These are phyloP conservation scores for Pseudonitzschia pungens DNA, from an alignment of 108 stramenopile genomes.

Conservation along the genomic window DNA sequence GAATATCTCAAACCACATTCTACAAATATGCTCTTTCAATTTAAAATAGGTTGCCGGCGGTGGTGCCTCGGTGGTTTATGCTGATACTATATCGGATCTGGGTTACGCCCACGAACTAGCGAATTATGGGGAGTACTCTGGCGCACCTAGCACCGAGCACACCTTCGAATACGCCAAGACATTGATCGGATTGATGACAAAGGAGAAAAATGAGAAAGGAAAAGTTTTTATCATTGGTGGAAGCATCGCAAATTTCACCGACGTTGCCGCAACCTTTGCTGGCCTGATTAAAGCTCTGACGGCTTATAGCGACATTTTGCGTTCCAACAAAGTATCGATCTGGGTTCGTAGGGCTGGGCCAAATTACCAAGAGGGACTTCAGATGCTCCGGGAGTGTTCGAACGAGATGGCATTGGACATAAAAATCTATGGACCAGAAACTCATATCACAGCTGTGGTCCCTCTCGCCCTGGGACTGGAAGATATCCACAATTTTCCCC, in stretches of 20 bases:
- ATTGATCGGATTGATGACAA: slow-evolving; percentile 81
- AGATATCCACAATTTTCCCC: slow-evolving; percentile 50
- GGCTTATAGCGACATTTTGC: slow-evolving; percentile 67
- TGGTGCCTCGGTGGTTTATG: slow-evolving; percentile 91
- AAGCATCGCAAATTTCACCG: slow-evolving; percentile 93
- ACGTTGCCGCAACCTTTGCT: slow-evolving; percentile 92
- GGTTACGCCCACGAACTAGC: slow-evolving; percentile 84
- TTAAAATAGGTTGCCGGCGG: slow-evolving; percentile 69
- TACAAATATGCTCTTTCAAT: background rate
- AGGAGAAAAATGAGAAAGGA: slow-evolving; percentile 40
- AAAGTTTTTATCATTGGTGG: slow-evolving; percentile 91
- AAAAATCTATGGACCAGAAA: slow-evolving; percentile 88
- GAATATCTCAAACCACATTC: background rate
- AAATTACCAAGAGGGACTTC: slow-evolving; percentile 89
- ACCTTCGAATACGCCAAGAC: slow-evolving; percentile 92
- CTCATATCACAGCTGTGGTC: slow-evolving; percentile 84
- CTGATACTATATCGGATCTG: slow-evolving; percentile 92
- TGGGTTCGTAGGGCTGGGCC: slow-evolving; percentile 92
- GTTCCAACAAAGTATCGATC: slow-evolving; percentile 61
- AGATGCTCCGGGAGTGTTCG: slow-evolving; percentile 72
- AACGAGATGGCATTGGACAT: slow-evolving; percentile 70
- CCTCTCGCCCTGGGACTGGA: slow-evolving; percentile 81
- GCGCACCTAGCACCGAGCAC: slow-evolving; percentile 85
- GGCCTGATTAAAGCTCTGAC: slow-evolving; percentile 85
- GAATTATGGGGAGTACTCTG: slow-evolving; percentile 93